Evolutionary conservation across 176 grass and related monocot genomes (phyloP).

Genomic region (Bolboschoenus planiculmis): DNA sequence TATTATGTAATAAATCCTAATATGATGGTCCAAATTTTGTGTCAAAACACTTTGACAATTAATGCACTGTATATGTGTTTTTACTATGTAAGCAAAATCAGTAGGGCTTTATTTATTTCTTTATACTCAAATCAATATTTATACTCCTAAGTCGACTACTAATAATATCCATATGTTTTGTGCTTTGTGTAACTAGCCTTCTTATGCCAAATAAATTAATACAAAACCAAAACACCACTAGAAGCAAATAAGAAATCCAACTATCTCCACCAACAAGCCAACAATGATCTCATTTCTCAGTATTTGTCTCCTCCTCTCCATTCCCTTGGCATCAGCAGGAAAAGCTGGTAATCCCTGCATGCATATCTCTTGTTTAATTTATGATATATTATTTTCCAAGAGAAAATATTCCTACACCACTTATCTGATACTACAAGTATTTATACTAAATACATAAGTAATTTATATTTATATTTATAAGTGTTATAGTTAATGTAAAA

Average conservation of each 20-base stretch:
- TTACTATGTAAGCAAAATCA: not conserved
- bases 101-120: not conserved
- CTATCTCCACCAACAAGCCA: not conserved
- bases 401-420: too few relatives aligned
- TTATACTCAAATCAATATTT: not conserved
- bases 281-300: not conserved
- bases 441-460: too few relatives aligned
- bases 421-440: too few relatives aligned
- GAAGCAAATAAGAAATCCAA: not conserved
- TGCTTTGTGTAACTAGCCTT: not conserved
- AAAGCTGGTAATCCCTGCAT: not conserved
- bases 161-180: not conserved
- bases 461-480: too few relatives aligned
- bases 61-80: not conserved
- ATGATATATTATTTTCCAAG: not conserved
- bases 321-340: not conserved
- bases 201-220: not conserved
- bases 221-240: not conserved
- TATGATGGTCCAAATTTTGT: not conserved
- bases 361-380: not conserved
- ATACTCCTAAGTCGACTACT: not conserved
- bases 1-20: not conserved
- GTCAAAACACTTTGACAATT: not conserved
- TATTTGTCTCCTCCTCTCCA: slow-evolving; percentile 11
- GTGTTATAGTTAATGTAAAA: too few relatives aligned